Evolutionary conservation across 352 stramenopile genomes (phyloP).

Genomic region (Pythium diclinum): DNA sequence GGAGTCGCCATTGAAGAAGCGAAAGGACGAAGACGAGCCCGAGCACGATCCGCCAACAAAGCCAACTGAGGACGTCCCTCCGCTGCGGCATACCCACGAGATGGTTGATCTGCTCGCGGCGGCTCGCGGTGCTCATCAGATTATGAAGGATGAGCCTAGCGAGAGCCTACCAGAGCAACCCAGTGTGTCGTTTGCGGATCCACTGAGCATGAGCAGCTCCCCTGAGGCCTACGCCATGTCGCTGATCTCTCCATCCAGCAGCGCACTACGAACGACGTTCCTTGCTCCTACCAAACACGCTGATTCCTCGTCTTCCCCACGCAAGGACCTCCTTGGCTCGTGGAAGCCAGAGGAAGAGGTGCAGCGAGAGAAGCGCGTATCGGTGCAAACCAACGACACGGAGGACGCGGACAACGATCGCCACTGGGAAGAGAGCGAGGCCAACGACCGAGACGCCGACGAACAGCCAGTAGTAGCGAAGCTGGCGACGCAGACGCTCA

Average conservation of each 20-base stretch:
- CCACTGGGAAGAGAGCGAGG: neutral
- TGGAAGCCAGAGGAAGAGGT: neutral
- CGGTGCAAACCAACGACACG: conserved; percentile 1
- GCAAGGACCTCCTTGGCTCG: neutral
- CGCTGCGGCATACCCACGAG: neutral
- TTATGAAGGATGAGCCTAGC: too few relatives aligned
- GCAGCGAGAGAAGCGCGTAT: neutral
- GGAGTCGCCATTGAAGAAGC: neutral
- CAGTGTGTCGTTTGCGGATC: too few relatives aligned
- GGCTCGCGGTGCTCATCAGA: too few relatives aligned
- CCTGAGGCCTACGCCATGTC: neutral
- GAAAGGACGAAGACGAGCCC: too few relatives aligned
- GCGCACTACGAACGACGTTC: neutral
- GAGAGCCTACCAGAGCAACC: too few relatives aligned
- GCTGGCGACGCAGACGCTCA: neutral
- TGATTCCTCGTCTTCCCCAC: neutral
- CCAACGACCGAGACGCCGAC: neutral
- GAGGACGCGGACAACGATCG: conserved; percentile 5
- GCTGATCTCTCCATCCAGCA: neutral
- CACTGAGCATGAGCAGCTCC: neutral
- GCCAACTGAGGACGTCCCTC: too few relatives aligned
- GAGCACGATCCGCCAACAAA: too few relatives aligned
- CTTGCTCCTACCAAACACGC: neutral
- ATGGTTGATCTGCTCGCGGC: neutral
- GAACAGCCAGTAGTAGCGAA: neutral